Percentiles rank a stretch among this genome's conserved stretches.
phyloP scores from a whole-genome alignment of 2,329 filamentous ascomycete genomes.

The Verticillium isaacii region DNA sequence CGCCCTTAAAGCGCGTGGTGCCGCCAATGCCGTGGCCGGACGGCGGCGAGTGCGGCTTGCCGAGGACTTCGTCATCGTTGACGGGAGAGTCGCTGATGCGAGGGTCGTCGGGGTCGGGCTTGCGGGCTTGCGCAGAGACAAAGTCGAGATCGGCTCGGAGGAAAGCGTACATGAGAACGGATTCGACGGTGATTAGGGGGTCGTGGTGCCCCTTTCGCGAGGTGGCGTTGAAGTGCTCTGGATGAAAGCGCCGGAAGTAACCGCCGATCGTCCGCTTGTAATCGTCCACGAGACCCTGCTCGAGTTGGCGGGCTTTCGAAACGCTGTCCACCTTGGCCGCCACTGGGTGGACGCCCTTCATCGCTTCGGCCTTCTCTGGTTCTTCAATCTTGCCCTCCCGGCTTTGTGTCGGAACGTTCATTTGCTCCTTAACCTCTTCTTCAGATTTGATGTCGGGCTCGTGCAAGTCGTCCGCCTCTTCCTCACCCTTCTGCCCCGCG shows the following conservation, averaged over 20 bases:
- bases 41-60: slow-evolving; percentile 49
- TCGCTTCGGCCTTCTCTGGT: slow-evolving; percentile 28
- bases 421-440: slow-evolving; percentile 36
- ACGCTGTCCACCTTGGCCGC: slow-evolving; percentile 50
- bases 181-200: slow-evolving; percentile 58
- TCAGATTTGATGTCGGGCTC: slow-evolving; percentile 36
- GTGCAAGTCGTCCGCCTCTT: slow-evolving; percentile 31
- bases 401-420: slow-evolving; percentile 26
- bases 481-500: slow-evolving; percentile 17
- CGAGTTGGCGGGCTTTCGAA: slow-evolving; percentile 60
- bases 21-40: slow-evolving; percentile 66
- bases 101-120: slow-evolving; percentile 68
- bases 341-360: slow-evolving; percentile 35
- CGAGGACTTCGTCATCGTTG: slow-evolving; percentile 80
- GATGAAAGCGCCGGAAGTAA: slow-evolving; percentile 88
- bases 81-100: slow-evolving; percentile 70
- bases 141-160: slow-evolving; percentile 93
- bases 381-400: slow-evolving; percentile 26
- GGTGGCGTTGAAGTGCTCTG: slow-evolving; percentile 61
- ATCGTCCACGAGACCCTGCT: slow-evolving; percentile 64
- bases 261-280: slow-evolving; percentile 87
- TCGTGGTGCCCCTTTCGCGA: slow-evolving; percentile 7
- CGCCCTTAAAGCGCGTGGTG: slow-evolving; percentile 77
- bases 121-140: slow-evolving; percentile 79
- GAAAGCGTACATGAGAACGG: slow-evolving; percentile 86